These are phyloP conservation scores for Gastrodia elata DNA, from an alignment of 106 monocot genomes.

Conservation along the genomic window DNA sequence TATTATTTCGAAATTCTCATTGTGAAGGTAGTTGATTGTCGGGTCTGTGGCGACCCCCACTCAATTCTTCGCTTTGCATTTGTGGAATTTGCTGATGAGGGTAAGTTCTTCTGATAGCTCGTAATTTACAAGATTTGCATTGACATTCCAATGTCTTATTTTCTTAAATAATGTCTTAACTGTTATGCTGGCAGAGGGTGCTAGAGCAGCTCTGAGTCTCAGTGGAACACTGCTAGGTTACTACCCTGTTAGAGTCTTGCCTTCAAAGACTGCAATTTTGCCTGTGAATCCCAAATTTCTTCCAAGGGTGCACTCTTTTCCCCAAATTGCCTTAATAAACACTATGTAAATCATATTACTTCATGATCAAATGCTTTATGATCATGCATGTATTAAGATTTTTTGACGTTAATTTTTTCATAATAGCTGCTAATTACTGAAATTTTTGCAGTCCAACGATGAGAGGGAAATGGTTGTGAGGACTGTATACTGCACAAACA, in stretches of 20 bases:
- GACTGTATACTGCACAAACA: conserved; percentile 47
- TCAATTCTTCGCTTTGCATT: conserved; percentile 56
- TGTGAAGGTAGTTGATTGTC: conserved; percentile 47
- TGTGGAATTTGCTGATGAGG: conserved; percentile 48
- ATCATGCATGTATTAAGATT: no score
- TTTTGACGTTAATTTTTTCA: not conserved
- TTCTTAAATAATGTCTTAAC: not conserved
- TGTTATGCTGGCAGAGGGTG: conserved; percentile 26
- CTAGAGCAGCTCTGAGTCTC: conserved; percentile 41
- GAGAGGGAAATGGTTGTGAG: conserved; percentile 34
- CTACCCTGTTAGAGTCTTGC: conserved; percentile 51
- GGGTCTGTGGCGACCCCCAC: conserved; percentile 47
- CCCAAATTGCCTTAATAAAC: no score
- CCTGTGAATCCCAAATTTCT: conserved; percentile 74
- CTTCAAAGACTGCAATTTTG: conserved; percentile 69
- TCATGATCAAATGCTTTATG: no score
- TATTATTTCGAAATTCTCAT: not conserved
- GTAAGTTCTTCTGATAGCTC: conserved; percentile 10
- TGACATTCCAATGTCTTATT: not conserved
- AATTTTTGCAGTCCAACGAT: conserved; percentile 22
- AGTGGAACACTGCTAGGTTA: conserved; percentile 46
- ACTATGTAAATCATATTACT: no score
- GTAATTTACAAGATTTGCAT: not conserved
- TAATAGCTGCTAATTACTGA: not conserved
- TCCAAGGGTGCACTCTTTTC: conserved; percentile 33